Evolutionary conservation across 164 flowering plant species (phyloP), one percentile per base, ranked within the genome.

Genomic region (Aristolochia contorta): DNA sequence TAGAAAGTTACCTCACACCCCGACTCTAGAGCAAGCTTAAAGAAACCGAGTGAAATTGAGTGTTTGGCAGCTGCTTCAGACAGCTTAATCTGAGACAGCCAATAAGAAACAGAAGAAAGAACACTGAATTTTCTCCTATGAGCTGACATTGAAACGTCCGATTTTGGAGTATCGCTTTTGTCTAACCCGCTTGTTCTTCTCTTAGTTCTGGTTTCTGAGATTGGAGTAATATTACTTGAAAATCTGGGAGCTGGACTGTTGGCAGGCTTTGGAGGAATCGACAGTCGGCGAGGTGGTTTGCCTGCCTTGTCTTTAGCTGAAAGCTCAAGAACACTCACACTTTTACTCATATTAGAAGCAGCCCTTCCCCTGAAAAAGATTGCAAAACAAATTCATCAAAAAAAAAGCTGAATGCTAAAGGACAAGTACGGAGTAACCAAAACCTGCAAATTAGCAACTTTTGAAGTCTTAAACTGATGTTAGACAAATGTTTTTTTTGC

Each of bases 61-160:
- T 90, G 99, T 72, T 86, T 90, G 8, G 77, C 79, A 72, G 82
- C 87, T 37, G 89, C 71, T 79, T 90, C 99, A 27, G 99, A 81
- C 16, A 79, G 83, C 78, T 85, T 88, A 66, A 93, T 86, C 72
- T 90, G 97, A 4, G 78, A 54, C 7, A 88, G 56, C 99, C 99
- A 93, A 60, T 93, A 93, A 22, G 96, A 82, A 37, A 84, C 74
- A 4, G 95, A 86, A 0, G 79, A 70, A 20, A 93, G 67, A 57
- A 67, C 63, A 54, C 58, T 76, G 70, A 80, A 86, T 69, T 73
- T 86, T 72, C 65, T 72, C 25, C 83, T 67, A 41, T 2, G 72
- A 1, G 76, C 65, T 16, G 85, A 76, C 58, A 65, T 78, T 6
- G 83, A 78, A 50, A 72, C 72, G 67, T 81, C 88, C 58, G 95